Evolutionary conservation across 495 filamentous ascomycete species (phyloP).

Genomic region (Lepidopterella palustris): DNA sequence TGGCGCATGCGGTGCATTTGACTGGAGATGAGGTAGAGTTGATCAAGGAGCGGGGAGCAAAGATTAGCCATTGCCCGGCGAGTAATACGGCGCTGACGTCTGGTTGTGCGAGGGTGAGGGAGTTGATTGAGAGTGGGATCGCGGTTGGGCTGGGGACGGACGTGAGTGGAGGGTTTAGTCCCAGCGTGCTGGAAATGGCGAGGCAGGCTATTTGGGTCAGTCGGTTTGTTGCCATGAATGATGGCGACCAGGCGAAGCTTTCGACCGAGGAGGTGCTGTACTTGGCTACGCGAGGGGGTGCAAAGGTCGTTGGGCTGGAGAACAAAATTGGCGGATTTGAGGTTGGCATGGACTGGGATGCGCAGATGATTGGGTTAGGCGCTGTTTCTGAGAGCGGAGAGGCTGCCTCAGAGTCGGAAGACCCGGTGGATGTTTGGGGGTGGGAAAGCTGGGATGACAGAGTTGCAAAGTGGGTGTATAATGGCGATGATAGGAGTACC

Average conservation of each 20-base stretch:
- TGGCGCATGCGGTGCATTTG: constrained; percentile 83
- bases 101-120: constrained; percentile 65
- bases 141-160: constrained; percentile 84
- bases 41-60: constrained; percentile 52
- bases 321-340: constrained; percentile 68
- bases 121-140: constrained; percentile 66
- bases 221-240: constrained; percentile 54
- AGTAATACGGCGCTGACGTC: constrained; percentile 74
- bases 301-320: constrained; percentile 64
- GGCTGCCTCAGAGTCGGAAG: constrained; percentile 29
- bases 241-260: constrained; percentile 48
- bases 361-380: constrained; percentile 66
- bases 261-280: constrained; percentile 83
- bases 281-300: constrained; percentile 75
- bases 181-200: constrained; percentile 70
- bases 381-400: constrained; percentile 32
- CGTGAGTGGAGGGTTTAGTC: constrained; percentile 75
- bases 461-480: constrained; percentile 84
- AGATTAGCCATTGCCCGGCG: constrained; percentile 79
- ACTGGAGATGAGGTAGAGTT: constrained; percentile 54
- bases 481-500: constrained; percentile 79
- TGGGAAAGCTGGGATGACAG: constrained; percentile 70
- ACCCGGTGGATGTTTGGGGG: constrained; percentile 78
- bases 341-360: constrained; percentile 85
- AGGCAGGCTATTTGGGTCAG: constrained; percentile 71